Base-by-base conservation (phyloP, 306 rosid species). In the Casuarina glauca region DNA sequence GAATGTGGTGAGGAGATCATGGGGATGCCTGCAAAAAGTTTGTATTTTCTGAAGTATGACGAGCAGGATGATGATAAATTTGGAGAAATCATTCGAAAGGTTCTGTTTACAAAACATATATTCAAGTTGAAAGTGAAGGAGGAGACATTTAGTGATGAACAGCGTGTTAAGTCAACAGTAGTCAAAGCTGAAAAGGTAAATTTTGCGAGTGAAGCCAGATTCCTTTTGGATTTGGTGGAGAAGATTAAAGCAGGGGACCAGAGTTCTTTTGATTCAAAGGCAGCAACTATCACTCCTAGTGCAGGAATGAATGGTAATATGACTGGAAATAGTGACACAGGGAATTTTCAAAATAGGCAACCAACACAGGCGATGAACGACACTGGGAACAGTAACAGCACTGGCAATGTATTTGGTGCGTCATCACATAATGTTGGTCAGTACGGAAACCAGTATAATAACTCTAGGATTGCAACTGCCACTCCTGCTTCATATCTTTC, bases 191-290 rank as follows among this genome's bases (percentile, higher is more conserved):
- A 26, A 26, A 26, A 26, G 32, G 32, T 26, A 26, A 26, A 26
- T 26, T 26, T 26, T 78, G 70, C 86, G 39, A 76, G 88, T 2
- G 87, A 92, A 78, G 74, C 90, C 54, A 85, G 76, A 72, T 66
- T 70, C 81, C 74, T 78, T 42, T 69, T 93, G 81, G 96, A 86
- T 72, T 46, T 89, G 89, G 87, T 95, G 78, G 88, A 86, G 16
- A 91, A 89, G 69, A 78, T 88, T n/a, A 81, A 72, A 76, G 67
- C 76, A 16, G 97, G 73, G 81, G 81, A 50, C 69, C 45, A 46
- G 16, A 41, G 79, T 70, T 43, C 81, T 76, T 20, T 68, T 76
- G 54, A 68, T 58, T 45, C 84, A 46, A 84, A 83, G 46, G 70
- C 49, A 11, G 90, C 84, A 19, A 85, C 73, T 78, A 26, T 69